Percentiles rank a stretch among this genome's conserved stretches.
Evolutionary conservation across 306 rosid species (phyloP).

Genomic region (Rubus idaeus): DNA sequence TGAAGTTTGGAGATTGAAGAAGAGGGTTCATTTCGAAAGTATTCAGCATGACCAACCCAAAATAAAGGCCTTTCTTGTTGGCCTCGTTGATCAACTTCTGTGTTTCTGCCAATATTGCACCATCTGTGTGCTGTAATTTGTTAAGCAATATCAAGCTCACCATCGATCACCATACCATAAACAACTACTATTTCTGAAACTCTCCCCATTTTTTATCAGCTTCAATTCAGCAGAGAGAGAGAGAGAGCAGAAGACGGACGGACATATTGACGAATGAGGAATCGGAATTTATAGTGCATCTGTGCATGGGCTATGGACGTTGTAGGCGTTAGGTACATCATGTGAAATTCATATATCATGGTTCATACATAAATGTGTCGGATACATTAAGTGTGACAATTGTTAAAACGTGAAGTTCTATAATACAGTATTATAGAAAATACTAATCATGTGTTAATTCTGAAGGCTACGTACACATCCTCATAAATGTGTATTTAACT

Average conservation of each 20-base stretch:
- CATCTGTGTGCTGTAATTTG: slow-evolving; percentile 15
- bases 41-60: slow-evolving; percentile 56
- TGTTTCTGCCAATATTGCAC: slow-evolving; percentile 23
- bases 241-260: background rate
- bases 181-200: background rate
- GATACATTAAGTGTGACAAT: too few species aligned
- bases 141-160: slow-evolving; percentile 16
- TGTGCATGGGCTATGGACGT: too few species aligned
- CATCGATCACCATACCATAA: slow-evolving; percentile 14
- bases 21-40: slow-evolving; percentile 50
- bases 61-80: slow-evolving; percentile 47
- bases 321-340: too few species aligned
- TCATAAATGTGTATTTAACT: too few species aligned
- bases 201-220: slow-evolving; percentile 16
- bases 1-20: slow-evolving; percentile 42
- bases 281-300: too few species aligned
- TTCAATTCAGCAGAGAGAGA: background rate
- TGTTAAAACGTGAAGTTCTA: too few species aligned
- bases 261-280: too few species aligned
- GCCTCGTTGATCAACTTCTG: slow-evolving; percentile 23
- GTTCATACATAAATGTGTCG: too few species aligned
- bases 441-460: too few species aligned
- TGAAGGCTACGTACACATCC: too few species aligned
- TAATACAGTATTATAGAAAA: too few species aligned
- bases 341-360: too few species aligned